These are phyloP conservation scores for Bipolaris gigantea DNA, from an alignment of 2,329 filamentous ascomycete genomes.

Conservation along the genomic window DNA sequence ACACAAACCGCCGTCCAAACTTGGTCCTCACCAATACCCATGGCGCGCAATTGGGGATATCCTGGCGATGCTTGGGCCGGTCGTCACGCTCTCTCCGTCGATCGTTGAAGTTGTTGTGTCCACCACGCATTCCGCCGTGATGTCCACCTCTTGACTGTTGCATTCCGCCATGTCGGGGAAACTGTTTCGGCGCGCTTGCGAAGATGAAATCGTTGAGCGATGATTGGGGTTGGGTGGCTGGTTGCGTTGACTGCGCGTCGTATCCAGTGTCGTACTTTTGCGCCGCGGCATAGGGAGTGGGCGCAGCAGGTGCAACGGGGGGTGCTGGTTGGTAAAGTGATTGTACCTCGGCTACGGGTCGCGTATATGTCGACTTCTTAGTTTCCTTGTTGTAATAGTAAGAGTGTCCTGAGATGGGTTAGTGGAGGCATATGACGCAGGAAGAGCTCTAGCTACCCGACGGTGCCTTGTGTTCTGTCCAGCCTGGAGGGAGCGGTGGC, in stretches of 20 bases:
- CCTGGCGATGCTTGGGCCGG: constrained; percentile 75
- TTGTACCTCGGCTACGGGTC: constrained; percentile 54
- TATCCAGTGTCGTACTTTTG: constrained; percentile 12
- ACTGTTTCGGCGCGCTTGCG: constrained; percentile 28
- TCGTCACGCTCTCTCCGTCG: constrained; percentile 72
- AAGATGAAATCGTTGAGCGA: constrained; percentile 57
- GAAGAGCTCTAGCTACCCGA: constrained; percentile 54
- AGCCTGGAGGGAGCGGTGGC: constrained; percentile 72
- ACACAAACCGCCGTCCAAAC: constrained; percentile 83
- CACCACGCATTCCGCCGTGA: constrained; percentile 44
- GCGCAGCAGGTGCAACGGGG: constrained; percentile 6
- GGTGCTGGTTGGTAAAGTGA: constrained; percentile 4
- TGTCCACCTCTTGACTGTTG: constrained; percentile 41
- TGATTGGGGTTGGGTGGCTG: constrained; percentile 38
- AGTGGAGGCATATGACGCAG: constrained; percentile 24
- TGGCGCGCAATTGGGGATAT: constrained; percentile 78
- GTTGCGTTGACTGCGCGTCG: constrained; percentile 50
- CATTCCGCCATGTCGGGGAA: constrained; percentile 18
- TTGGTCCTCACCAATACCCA: constrained; percentile 96
- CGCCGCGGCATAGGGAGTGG: constrained; percentile 7
- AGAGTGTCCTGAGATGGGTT: constrained; percentile 62
- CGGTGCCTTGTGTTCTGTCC: constrained; percentile 92
- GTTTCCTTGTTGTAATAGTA: constrained; percentile 87
- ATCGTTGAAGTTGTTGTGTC: constrained; percentile 60
- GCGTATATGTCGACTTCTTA: constrained; percentile 83